Conservation (phyloP, 352 stramenopile genomes). For the Phytophthora multivora region DNA sequence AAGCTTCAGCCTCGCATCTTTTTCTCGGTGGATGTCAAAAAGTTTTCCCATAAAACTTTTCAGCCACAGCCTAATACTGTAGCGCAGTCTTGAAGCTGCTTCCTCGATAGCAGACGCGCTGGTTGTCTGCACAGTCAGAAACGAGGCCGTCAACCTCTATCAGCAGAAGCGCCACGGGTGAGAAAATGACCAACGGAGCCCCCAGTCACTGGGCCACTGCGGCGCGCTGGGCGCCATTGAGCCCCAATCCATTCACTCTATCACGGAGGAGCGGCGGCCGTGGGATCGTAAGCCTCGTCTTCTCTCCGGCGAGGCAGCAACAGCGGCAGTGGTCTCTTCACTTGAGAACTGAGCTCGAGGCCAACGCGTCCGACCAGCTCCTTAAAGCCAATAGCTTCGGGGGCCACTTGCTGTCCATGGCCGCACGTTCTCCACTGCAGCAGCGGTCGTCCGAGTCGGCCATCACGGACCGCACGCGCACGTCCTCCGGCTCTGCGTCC, state of each 20-base stretch:
- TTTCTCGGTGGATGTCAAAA: slow-evolving; percentile 9
- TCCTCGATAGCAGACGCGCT: slow-evolving; percentile 14
- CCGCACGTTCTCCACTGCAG: slow-evolving; percentile 19
- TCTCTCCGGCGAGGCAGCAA: slow-evolving; percentile 15
- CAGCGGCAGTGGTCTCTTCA: slow-evolving; percentile 35
- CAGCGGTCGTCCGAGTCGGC: slow-evolving; percentile 26
- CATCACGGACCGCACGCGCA: slow-evolving; percentile 17
- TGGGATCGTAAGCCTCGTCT: slow-evolving; percentile 41
- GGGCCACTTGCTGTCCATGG: slow-evolving; percentile 2
- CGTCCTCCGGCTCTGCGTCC: slow-evolving; percentile 22
- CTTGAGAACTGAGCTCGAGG: slow-evolving; percentile 38
- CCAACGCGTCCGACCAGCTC: slow-evolving; percentile 8
- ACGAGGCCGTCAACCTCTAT: slow-evolving; percentile 19
- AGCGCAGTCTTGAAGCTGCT: slow-evolving; percentile 23
- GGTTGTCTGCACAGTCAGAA: slow-evolving; percentile 32
- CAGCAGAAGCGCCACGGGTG: slow-evolving; percentile 34
- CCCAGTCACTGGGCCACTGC: neutral
- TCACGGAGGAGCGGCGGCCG: slow-evolving; percentile 32
- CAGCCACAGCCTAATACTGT: neutral
- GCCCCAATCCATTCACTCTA: slow-evolving; percentile 31
- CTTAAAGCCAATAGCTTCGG: neutral
- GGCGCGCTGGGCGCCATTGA: slow-evolving; percentile 22
- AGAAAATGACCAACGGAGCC: slow-evolving; percentile 42
- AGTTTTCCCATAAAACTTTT: slow-evolving; percentile 8
- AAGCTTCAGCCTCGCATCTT: neutral